A percentile compares a stretch with the other conserved stretches of the same genome.
These are phyloP conservation scores for Akebia trifoliata DNA, from an alignment of 164 flowering plant species.

Conservation along the genomic window DNA sequence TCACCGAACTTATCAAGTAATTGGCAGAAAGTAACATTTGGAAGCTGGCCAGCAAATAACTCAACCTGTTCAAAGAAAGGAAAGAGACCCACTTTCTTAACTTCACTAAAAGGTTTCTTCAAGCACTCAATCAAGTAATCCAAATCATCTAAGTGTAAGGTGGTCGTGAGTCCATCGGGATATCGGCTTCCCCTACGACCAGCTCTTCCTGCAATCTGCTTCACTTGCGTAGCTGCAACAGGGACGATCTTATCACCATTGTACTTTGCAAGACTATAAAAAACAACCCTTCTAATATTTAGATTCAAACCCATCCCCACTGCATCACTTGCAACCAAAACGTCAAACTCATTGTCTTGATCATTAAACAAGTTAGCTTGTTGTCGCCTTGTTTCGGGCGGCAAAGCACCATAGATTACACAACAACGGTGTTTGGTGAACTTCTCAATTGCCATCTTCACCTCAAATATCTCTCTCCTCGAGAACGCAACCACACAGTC, in stretches of 20 bases:
- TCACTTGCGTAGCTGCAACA: conserved; percentile 83
- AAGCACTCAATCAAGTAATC: conserved; percentile 79
- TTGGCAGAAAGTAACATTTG: conserved; percentile 49
- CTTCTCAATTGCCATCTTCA: conserved; percentile 85
- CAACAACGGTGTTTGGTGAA: conserved; percentile 78
- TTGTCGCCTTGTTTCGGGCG: conserved; percentile 88
- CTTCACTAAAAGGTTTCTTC: conserved; percentile 76
- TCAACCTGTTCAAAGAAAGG: conserved; percentile 94
- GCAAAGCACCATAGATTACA: conserved; percentile 93
- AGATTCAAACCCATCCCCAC: conserved; percentile 98
- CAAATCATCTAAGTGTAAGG: conserved; percentile 64
- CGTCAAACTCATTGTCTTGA: conserved; percentile 76
- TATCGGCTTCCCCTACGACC: conserved; percentile 90
- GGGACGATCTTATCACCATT: conserved; percentile 85
- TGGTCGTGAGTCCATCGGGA: conserved; percentile 90
- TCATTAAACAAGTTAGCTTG: conserved; percentile 86
- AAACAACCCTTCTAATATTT: conserved; percentile 83
- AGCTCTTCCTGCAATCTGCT: conserved; percentile 97
- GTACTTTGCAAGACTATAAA: conserved; percentile 70
- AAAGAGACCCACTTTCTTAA: conserved; percentile 76
- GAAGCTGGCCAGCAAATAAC: conserved; percentile 69
- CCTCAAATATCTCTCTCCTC: conserved; percentile 94
- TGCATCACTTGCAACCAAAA: conserved; percentile 94
- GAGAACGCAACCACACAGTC: conserved; percentile 97
- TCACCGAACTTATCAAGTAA: conserved; percentile 78